phyloP scores from a whole-genome alignment of 2,329 filamentous ascomycete genomes.

The Incumbomyces lentus region DNA sequence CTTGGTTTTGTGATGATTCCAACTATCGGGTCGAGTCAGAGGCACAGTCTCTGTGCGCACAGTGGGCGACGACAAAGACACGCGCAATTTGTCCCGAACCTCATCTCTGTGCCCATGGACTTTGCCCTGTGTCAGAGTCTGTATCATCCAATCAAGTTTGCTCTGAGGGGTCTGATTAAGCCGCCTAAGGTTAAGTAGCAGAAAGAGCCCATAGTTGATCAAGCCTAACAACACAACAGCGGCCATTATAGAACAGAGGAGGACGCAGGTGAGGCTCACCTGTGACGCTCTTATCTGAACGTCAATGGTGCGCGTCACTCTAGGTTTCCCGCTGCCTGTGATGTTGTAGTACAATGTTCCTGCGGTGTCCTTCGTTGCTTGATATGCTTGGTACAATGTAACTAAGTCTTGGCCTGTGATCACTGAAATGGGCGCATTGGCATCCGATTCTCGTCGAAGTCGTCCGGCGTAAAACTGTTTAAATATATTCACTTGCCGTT shows the following conservation, averaged over 20 bases:
- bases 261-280: conserved; percentile 7
- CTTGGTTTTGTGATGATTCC: too few species aligned
- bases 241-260: conserved; percentile 3
- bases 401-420: conserved; percentile 7
- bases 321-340: neutral
- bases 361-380: conserved; percentile 10
- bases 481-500: neutral
- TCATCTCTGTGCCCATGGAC: neutral
- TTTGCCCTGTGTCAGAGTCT: neutral
- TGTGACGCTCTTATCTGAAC: conserved; percentile 8
- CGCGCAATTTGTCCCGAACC: neutral
- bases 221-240: conserved; percentile 6
- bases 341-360: conserved; percentile 1
- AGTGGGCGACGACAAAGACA: neutral
- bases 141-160: conserved; percentile 12
- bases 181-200: conserved; percentile 2
- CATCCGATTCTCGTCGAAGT: conserved; percentile 6
- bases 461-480: conserved; percentile 2
- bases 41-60: neutral
- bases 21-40: neutral
- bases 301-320: conserved; percentile 1
- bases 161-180: conserved; percentile 8
- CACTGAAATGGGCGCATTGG: neutral
- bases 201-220: conserved; percentile 2
- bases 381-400: conserved; percentile 10